These are phyloP conservation scores for Tetradesmus lagerheimii DNA, from an alignment of 139 green algal species.

Conservation along the genomic window DNA sequence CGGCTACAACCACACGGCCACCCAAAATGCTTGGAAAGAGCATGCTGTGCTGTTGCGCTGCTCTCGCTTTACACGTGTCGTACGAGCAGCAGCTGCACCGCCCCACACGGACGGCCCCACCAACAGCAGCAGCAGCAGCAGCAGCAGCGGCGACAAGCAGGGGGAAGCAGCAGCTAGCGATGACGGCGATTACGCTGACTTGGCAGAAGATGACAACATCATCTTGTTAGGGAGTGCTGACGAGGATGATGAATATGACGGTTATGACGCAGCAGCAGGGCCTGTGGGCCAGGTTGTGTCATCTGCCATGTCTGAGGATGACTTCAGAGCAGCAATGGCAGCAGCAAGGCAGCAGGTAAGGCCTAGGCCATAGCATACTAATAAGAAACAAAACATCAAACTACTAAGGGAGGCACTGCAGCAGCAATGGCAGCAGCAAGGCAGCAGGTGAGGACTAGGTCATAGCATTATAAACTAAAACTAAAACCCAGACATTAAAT, in stretches of 20 bases:
- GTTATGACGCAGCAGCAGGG: not conserved
- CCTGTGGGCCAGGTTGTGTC: not conserved
- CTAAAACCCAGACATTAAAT: too few relatives aligned
- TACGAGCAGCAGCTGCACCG: not conserved
- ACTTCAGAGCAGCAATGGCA: slow-evolving; percentile 37
- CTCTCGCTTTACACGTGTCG: not conserved
- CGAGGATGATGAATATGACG: slow-evolving; percentile 9
- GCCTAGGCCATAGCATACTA: too few relatives aligned
- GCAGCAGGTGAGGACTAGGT: too few relatives aligned
- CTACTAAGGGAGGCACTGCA: too few relatives aligned
- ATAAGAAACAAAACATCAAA: too few relatives aligned
- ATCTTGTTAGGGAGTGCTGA: slow-evolving; percentile 35
- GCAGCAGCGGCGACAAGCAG: not conserved
- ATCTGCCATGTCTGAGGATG: slow-evolving; percentile 13
- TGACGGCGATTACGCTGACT: not conserved
- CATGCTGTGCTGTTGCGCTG: not conserved
- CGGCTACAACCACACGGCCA: not conserved
- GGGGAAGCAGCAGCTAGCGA: not conserved
- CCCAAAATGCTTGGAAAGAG: not conserved
- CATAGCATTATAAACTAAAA: too few relatives aligned
- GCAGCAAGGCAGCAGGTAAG: slow-evolving; percentile 11
- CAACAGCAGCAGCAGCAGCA: slow-evolving; percentile 22
- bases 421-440: too few relatives aligned
- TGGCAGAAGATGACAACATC: slow-evolving; percentile 36
- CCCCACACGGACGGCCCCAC: not conserved